phyloP scores from a whole-genome alignment of 345 rosid species.

The Eutrema heterophyllum region DNA sequence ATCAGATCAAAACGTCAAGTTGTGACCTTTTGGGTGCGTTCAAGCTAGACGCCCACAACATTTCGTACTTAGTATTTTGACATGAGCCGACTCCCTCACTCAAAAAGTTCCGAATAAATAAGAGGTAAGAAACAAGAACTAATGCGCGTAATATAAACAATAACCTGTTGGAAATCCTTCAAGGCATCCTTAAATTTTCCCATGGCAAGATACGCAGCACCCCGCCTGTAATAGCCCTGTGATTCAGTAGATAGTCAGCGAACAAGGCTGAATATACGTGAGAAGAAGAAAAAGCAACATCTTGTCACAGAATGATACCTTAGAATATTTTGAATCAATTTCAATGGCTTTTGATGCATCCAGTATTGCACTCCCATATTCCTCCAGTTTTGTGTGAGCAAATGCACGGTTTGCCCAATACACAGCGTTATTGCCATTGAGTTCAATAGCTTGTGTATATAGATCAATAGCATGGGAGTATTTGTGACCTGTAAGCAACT shows the following conservation, averaged over 20 bases:
- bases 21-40: not conserved
- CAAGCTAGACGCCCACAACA: not conserved
- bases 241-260: slow-evolving; percentile 21
- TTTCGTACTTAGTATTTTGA: not conserved
- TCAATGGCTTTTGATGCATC: slow-evolving; percentile 94
- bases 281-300: not conserved
- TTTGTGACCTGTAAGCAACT: slow-evolving; percentile 56
- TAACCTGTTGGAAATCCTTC: slow-evolving; percentile 92
- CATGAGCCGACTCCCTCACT: not conserved
- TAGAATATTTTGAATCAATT: slow-evolving; percentile 78
- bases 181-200: slow-evolving; percentile 95
- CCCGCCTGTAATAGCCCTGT: slow-evolving; percentile 95
- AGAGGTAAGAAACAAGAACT: not conserved
- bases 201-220: slow-evolving; percentile 96
- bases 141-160: not conserved
- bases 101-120: not conserved
- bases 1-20: slow-evolving; percentile 7
- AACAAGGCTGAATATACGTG: not conserved
- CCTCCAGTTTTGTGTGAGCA: slow-evolving; percentile 92
- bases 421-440: slow-evolving; percentile 65
- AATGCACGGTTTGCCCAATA: slow-evolving; percentile 97
- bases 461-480: slow-evolving; percentile 74
- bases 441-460: slow-evolving; percentile 76
- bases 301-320: slow-evolving; percentile 40
- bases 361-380: slow-evolving; percentile 92